These are phyloP conservation scores for Globisporangium ultimum DNA, from an alignment of 352 stramenopile genomes.

Conservation along the genomic window DNA sequence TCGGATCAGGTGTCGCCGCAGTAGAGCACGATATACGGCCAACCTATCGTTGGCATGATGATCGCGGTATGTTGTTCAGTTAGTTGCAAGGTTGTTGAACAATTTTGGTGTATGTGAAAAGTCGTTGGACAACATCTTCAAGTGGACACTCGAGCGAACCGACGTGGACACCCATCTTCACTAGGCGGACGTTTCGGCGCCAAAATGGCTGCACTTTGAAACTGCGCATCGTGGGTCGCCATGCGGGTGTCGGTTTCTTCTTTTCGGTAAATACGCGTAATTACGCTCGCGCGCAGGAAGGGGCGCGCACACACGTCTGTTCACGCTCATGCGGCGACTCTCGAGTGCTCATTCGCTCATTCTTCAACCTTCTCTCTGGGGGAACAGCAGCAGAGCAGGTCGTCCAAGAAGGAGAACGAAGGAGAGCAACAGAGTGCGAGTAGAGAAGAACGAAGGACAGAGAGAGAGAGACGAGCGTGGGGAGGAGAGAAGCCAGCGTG, in stretches of 20 bases:
- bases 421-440: neutral
- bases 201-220: too few species aligned
- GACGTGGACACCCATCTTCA: too few species aligned
- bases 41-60: too few species aligned
- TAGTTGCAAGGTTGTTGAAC: too few species aligned
- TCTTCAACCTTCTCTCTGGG: constrained; percentile 3
- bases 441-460: neutral
- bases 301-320: constrained; percentile 6
- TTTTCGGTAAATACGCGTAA: constrained; percentile 7
- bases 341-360: constrained; percentile 5
- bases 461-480: neutral
- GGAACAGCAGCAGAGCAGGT: neutral
- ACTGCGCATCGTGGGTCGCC: too few species aligned
- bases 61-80: too few species aligned
- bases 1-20: neutral
- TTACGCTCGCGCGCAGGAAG: constrained; percentile 4
- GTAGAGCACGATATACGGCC: too few species aligned
- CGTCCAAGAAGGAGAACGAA: neutral
- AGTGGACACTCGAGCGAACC: too few species aligned
- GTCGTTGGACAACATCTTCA: too few species aligned
- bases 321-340: neutral
- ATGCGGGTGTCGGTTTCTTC: too few species aligned
- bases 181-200: too few species aligned
- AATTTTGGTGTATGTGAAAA: too few species aligned
- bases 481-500: neutral